A percentile compares a stretch with the other conserved stretches of the same genome.
phyloP scores from a whole-genome alignment of 1,139 yeast genomes.

The Saccharomycopsis phalli region DNA sequence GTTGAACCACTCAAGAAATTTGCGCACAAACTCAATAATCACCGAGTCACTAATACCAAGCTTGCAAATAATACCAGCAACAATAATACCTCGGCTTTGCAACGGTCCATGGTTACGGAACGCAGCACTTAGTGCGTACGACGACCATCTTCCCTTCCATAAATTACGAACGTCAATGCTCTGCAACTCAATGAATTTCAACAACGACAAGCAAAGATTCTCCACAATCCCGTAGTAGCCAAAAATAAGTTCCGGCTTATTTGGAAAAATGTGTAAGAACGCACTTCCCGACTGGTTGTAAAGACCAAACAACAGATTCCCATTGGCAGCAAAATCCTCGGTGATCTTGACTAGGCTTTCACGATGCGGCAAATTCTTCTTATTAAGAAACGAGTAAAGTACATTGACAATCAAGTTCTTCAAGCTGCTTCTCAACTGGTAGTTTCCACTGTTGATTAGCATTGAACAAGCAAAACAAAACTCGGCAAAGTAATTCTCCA shows the following conservation, averaged over 20 bases:
- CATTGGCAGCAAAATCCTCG: constrained; percentile 56
- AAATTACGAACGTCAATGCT: constrained; percentile 39
- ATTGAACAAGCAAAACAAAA: constrained; percentile 61
- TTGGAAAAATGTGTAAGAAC: constrained; percentile 30
- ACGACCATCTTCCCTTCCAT: constrained; percentile 67
- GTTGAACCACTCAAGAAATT: constrained; percentile 7
- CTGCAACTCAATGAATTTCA: constrained; percentile 49
- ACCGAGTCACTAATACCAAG: constrained; percentile 55
- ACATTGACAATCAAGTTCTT: constrained; percentile 61
- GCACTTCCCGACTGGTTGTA: constrained; percentile 44
- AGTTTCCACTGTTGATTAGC: constrained; percentile 65
- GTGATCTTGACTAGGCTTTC: constrained; percentile 40
- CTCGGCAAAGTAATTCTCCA: constrained; percentile 66
- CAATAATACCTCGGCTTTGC: constrained; percentile 64
- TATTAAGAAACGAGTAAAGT: constrained; percentile 62
- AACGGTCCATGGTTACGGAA: constrained; percentile 51
- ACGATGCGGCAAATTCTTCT: constrained; percentile 39
- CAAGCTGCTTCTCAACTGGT: constrained; percentile 57
- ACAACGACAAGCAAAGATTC: constrained; percentile 51
- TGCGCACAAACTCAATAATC: constrained; percentile 36
- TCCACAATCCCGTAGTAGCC: constrained; percentile 53
- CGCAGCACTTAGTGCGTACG: constrained; percentile 58
- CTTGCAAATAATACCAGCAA: constrained; percentile 63
- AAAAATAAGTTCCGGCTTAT: constrained; percentile 37
- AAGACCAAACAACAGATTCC: constrained; percentile 68